phyloP scores from a whole-genome alignment of 2,329 filamentous ascomycete species.

The Aureobasidium sp. region DNA sequence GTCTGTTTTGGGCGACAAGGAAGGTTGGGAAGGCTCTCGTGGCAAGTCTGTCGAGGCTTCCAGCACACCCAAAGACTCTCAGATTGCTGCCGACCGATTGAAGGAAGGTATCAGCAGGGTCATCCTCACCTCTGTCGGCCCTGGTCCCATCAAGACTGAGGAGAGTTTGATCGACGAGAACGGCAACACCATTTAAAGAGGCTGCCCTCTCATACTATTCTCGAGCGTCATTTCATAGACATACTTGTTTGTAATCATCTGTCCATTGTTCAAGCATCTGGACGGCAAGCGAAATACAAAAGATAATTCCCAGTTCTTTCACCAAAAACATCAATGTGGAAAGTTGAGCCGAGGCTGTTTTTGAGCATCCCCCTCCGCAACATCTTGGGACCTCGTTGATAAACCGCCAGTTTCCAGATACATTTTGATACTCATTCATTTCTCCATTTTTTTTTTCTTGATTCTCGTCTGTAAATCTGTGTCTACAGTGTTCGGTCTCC shows the following conservation, averaged over 20 bases:
- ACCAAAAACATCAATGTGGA: neutral
- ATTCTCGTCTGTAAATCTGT: no score
- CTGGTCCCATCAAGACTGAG: conserved; percentile 75
- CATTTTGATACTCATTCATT: neutral
- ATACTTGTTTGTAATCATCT: conserved; percentile 3
- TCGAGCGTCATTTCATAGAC: conserved; percentile 7
- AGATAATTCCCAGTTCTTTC: conserved; percentile 13
- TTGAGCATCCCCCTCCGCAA: neutral
- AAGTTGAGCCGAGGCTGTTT: conserved; percentile 1
- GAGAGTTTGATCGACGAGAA: conserved; percentile 66
- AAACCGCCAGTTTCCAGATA: neutral
- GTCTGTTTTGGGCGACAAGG: conserved; percentile 53
- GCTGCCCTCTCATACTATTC: neutral
- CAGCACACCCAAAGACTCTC: conserved; percentile 52
- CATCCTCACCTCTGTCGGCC: conserved; percentile 85
- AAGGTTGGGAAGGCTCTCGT: conserved; percentile 61
- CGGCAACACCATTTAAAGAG: conserved; percentile 38
- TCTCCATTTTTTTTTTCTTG: neutral
- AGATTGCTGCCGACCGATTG: conserved; percentile 51
- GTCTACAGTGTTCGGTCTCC: no score
- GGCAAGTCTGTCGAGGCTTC: conserved; percentile 48
- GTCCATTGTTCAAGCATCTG: neutral
- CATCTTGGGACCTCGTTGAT: neutral
- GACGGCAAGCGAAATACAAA: neutral
- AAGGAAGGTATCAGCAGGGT: conserved; percentile 78